phyloP scores from a whole-genome alignment of 345 rosid genomes.

The Raphanus raphanistrum region DNA sequence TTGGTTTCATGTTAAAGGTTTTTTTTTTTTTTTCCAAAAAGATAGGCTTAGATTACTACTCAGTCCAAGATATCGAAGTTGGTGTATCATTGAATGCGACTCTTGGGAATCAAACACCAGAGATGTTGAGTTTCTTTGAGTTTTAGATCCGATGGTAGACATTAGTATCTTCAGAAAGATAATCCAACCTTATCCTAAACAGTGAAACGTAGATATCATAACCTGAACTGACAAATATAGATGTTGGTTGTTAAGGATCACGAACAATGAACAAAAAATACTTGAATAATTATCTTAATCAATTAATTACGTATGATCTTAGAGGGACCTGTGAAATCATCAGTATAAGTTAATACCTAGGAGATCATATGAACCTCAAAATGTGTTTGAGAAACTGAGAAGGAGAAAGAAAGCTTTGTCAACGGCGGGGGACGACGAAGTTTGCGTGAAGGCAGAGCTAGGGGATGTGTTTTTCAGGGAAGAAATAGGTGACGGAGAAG shows the following conservation, averaged over 20 bases:
- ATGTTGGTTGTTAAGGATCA: not conserved
- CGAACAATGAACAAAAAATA: not conserved
- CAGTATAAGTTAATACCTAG: not conserved
- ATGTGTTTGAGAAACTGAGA: not conserved
- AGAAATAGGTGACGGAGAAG: not conserved
- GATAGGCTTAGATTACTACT: no score
- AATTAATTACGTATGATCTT: no score
- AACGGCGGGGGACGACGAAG: not conserved
- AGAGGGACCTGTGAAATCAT: no score
- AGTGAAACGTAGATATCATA: no score
- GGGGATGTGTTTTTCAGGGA: not conserved
- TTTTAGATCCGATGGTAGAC: constrained; percentile 91
- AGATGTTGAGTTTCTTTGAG: constrained; percentile 91
- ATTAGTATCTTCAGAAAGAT: constrained; percentile 41
- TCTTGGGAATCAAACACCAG: no score
- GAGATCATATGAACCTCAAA: not conserved
- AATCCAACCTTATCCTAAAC: no score
- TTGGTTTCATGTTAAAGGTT: no score
- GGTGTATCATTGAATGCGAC: no score
- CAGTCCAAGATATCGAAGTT: no score
- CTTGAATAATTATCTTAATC: not conserved
- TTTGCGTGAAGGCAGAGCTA: not conserved
- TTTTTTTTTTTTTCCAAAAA: no score
- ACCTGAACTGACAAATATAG: no score
- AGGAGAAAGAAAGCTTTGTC: not conserved